phyloP scores from a whole-genome alignment of 768 basidiomycete species.

The Leucogyrophana mollusca region DNA sequence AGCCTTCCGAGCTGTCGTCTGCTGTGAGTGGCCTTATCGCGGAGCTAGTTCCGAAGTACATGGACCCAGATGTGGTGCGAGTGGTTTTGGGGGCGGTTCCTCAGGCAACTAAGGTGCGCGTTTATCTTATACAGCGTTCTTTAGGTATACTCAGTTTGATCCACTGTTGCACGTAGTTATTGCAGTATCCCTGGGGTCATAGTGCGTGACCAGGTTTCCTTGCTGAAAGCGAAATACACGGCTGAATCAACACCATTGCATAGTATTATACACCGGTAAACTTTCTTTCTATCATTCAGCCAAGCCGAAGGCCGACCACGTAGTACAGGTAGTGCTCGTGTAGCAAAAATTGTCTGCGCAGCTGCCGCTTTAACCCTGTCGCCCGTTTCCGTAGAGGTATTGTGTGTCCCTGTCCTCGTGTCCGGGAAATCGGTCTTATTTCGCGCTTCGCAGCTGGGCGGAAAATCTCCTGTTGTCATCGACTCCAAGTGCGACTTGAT shows the following conservation, averaged over 20 bases:
- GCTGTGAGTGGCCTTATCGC: slow-evolving; percentile 44
- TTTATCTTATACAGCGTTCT: too few species aligned
- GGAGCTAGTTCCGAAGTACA: slow-evolving; percentile 48
- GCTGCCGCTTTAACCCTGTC: slow-evolving; percentile 45
- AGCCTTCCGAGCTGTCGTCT: slow-evolving; percentile 59
- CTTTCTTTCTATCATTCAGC: too few species aligned
- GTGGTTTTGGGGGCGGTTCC: slow-evolving; percentile 45
- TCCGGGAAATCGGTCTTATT: too few species aligned
- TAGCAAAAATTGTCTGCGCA: slow-evolving; percentile 38
- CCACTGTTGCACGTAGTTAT: too few species aligned
- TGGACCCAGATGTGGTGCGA: slow-evolving; percentile 43
- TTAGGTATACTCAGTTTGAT: too few species aligned
- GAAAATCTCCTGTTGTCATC: slow-evolving; percentile 40
- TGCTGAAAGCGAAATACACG: too few species aligned
- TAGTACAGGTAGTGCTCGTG: slow-evolving; percentile 28
- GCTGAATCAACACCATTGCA: background rate
- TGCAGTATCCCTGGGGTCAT: too few species aligned
- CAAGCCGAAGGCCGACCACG: background rate
- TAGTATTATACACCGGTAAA: background rate
- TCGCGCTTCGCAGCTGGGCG: too few species aligned
- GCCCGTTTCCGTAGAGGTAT: slow-evolving; percentile 43
- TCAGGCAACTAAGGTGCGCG: slow-evolving; percentile 36
- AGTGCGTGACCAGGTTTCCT: too few species aligned
- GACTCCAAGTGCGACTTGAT: slow-evolving; percentile 38
- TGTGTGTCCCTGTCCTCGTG: too few species aligned